phyloP scores from a whole-genome alignment of 1,284 basidiomycete species.

The Lentinus polychrous region DNA sequence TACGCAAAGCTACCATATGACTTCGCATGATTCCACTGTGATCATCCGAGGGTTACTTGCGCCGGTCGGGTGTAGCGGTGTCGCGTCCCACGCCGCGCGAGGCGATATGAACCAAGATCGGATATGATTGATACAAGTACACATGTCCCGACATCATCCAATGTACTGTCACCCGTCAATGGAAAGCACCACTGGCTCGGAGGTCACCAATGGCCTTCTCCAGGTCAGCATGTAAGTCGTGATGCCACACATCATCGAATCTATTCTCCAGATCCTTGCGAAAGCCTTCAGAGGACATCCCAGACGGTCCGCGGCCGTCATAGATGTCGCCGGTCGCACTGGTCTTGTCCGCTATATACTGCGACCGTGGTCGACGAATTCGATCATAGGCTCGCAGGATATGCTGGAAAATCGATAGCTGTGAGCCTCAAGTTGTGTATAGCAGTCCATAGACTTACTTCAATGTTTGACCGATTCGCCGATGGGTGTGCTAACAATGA shows the following conservation, averaged over 20 bases:
- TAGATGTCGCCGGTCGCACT: constrained; percentile 29
- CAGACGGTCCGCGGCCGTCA: constrained; percentile 19
- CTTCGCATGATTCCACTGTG: too few relatives aligned
- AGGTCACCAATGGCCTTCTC: constrained; percentile 20
- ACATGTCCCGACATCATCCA: too few relatives aligned
- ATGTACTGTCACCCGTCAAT: background rate
- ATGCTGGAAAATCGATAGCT: constrained; percentile 21
- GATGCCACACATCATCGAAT: constrained; percentile 43
- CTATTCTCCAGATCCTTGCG: constrained; percentile 27
- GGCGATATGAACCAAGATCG: too few relatives aligned
- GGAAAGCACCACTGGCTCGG: constrained; percentile 16
- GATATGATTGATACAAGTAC: too few relatives aligned
- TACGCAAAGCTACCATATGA: too few relatives aligned
- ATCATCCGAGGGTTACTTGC: too few relatives aligned
- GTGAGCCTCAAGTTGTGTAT: background rate
- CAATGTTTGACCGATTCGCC: constrained; percentile 36
- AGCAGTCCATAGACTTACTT: constrained; percentile 27
- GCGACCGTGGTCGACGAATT: constrained; percentile 38
- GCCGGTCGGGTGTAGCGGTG: too few relatives aligned
- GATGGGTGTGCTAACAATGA: constrained; percentile 40
- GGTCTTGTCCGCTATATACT: constrained; percentile 36
- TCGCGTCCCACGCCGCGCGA: too few relatives aligned
- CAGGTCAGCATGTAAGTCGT: constrained; percentile 36
- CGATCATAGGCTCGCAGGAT: constrained; percentile 39
- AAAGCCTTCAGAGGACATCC: constrained; percentile 14